Evolutionary conservation across 345 rosid genomes (phyloP).

Genomic region (Brassica cretica): DNA sequence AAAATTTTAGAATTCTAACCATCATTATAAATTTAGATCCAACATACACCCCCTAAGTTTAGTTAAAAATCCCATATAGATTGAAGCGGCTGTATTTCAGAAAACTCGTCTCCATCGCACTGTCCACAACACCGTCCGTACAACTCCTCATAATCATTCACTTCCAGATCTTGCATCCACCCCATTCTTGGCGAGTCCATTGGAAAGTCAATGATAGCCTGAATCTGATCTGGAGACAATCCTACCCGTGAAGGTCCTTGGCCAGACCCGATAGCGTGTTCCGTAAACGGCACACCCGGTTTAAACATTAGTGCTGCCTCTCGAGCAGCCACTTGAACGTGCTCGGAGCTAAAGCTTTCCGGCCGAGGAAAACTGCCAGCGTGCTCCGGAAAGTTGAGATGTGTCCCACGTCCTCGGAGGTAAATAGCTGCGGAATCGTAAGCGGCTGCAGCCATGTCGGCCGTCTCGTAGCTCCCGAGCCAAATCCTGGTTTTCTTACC

Average conservation of each 20-base stretch:
- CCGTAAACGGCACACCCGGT: slow-evolving; percentile 21
- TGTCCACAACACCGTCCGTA: slow-evolving; percentile 31
- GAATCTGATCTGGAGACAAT: slow-evolving; percentile 73
- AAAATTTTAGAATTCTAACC: no score
- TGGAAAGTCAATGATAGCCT: slow-evolving; percentile 77
- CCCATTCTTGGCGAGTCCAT: slow-evolving; percentile 79
- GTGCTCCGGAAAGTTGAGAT: slow-evolving; percentile 72
- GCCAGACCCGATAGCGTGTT: slow-evolving; percentile 3
- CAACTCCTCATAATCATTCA: slow-evolving; percentile 34
- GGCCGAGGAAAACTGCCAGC: slow-evolving; percentile 53
- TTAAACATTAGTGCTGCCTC: slow-evolving; percentile 49
- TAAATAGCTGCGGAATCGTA: slow-evolving; percentile 82
- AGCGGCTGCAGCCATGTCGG: slow-evolving; percentile 95
- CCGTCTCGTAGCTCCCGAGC: slow-evolving; percentile 82
- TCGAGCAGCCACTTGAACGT: slow-evolving; percentile 75
- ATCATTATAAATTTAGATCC: no score
- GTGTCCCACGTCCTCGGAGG: slow-evolving; percentile 58
- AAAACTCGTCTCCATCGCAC: slow-evolving; percentile 2
- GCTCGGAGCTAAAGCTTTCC: slow-evolving; percentile 51
- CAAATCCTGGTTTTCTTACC: slow-evolving; percentile 79
- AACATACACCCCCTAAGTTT: background rate
- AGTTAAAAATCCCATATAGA: slow-evolving; percentile 23
- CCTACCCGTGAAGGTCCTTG: slow-evolving; percentile 52
- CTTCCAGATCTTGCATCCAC: slow-evolving; percentile 40
- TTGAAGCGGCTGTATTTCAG: slow-evolving; percentile 34